Percentiles rank a stretch among this genome's conserved stretches.
phyloP scores from a whole-genome alignment of 768 basidiomycete genomes.

The Lentinula guzmanii region DNA sequence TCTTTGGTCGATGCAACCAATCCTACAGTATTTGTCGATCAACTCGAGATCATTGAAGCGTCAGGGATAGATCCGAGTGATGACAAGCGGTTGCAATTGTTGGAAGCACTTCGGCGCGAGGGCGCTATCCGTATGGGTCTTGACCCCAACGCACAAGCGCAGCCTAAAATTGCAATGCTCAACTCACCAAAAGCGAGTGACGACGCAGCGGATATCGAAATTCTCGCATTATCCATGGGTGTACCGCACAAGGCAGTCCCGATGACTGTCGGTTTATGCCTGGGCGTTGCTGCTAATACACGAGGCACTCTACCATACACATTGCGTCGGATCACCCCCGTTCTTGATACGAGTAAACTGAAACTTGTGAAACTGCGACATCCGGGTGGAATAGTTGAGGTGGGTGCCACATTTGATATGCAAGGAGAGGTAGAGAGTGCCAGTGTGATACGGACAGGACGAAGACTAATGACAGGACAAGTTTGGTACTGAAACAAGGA shows the following conservation, averaged over 20 bases:
- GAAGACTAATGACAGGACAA: slow-evolving; percentile 63
- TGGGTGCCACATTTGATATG: slow-evolving; percentile 47
- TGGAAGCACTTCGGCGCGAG: slow-evolving; percentile 50
- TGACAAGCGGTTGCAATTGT: slow-evolving; percentile 12
- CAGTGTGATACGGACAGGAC: slow-evolving; percentile 62
- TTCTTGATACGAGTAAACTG: slow-evolving; percentile 8
- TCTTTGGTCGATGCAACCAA: slow-evolving; percentile 73
- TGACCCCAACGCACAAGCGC: slow-evolving; percentile 55
- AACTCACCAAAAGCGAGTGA: slow-evolving; percentile 23
- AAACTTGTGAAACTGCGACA: slow-evolving; percentile 49
- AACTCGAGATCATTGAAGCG: slow-evolving; percentile 29
- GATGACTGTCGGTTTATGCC: slow-evolving; percentile 66
- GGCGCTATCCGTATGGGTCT: slow-evolving; percentile 60
- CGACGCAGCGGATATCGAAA: slow-evolving; percentile 39
- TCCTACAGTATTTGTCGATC: slow-evolving; percentile 59
- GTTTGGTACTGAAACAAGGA: slow-evolving; percentile 51
- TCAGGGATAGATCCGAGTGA: not conserved
- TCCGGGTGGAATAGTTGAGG: slow-evolving; percentile 62
- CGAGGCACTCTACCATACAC: slow-evolving; percentile 51
- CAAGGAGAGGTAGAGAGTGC: slow-evolving; percentile 49
- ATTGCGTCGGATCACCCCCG: slow-evolving; percentile 28
- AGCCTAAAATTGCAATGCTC: slow-evolving; percentile 66
- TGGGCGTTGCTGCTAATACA: slow-evolving; percentile 57
- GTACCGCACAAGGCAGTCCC: slow-evolving; percentile 65
- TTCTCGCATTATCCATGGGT: slow-evolving; percentile 67